A percentile compares a stretch with the other conserved stretches of the same genome.
Conservation (phyloP, 345 rosid species). For the Trapa bicornis region DNA sequence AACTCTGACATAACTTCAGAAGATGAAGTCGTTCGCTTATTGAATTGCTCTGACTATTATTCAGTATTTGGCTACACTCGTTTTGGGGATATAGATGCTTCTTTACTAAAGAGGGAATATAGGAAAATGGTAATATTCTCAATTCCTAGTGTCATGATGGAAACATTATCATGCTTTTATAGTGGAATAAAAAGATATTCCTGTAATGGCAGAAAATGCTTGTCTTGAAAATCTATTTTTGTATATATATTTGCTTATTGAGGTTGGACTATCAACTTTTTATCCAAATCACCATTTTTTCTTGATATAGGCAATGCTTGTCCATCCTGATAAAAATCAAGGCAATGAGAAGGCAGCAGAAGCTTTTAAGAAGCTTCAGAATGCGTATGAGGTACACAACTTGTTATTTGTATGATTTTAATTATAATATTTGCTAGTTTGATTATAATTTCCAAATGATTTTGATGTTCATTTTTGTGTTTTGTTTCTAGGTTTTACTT, state of each 20-base stretch:
- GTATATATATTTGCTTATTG: neutral
- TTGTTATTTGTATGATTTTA: constrained; percentile 2
- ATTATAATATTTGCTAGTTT: constrained; percentile 4
- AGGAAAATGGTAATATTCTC: constrained; percentile 58
- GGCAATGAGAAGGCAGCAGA: constrained; percentile 98
- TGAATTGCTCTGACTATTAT: constrained; percentile 77
- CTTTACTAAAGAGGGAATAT: constrained; percentile 75
- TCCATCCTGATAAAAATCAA: constrained; percentile 98
- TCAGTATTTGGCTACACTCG: constrained; percentile 62
- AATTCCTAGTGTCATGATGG: neutral
- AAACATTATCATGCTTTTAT: no score
- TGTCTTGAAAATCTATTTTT: neutral
- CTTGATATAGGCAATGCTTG: constrained; percentile 74
- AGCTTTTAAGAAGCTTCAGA: constrained; percentile 97
- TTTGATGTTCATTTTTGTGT: neutral
- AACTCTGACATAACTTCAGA: constrained; percentile 73
- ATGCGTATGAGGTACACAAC: constrained; percentile 74
- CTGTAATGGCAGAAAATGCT: neutral
- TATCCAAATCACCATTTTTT: constrained; percentile 5
- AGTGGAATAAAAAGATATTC: neutral
- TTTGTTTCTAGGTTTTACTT: constrained; percentile 46
- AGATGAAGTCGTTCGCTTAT: constrained; percentile 77
- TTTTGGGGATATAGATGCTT: constrained; percentile 50
- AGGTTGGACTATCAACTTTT: neutral
- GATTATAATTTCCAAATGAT: neutral